phyloP scores from a whole-genome alignment of 306 rosid species.

The Ceratonia siliqua region DNA sequence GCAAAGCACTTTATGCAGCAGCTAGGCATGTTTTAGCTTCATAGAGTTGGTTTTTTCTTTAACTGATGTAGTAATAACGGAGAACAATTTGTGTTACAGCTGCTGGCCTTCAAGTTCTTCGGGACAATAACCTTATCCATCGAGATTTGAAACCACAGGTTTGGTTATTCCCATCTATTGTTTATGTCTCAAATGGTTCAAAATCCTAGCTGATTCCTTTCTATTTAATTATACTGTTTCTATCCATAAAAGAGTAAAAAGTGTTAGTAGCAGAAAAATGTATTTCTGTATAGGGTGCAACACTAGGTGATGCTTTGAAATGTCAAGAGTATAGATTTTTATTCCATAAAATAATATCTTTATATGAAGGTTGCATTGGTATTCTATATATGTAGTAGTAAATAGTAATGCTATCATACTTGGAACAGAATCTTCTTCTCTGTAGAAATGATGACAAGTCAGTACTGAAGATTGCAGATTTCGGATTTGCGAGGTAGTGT shows the following conservation, averaged over 20 bases:
- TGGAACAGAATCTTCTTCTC: conserved; percentile 97
- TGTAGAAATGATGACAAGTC: conserved; percentile 66
- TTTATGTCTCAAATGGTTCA: conserved; percentile 13
- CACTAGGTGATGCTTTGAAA: background rate
- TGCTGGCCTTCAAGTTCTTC: conserved; percentile 91
- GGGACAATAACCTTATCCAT: conserved; percentile 88
- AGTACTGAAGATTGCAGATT: conserved; percentile 96
- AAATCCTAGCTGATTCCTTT: conserved; percentile 16
- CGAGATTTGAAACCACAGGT: conserved; percentile 99
- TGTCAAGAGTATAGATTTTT: conserved; percentile 14
- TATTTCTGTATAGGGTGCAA: background rate
- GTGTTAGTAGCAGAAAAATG: background rate
- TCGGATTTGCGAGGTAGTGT: conserved; percentile 96
- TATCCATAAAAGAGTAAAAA: background rate
- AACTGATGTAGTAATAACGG: conserved; percentile 27
- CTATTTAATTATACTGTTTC: conserved; percentile 16
- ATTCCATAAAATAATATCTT: conserved; percentile 20
- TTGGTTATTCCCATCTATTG: conserved; percentile 26
- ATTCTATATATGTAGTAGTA: conserved; percentile 32
- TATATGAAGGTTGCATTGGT: conserved; percentile 46
- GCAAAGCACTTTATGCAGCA: conserved; percentile 97
- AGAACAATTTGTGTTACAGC: conserved; percentile 58
- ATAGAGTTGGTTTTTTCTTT: conserved; percentile 12
- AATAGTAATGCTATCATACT: conserved; percentile 47
- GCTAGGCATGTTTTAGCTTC: conserved; percentile 61